Conservation (phyloP, 2,329 filamentous ascomycete species). For the Scedosporium boydii region DNA sequence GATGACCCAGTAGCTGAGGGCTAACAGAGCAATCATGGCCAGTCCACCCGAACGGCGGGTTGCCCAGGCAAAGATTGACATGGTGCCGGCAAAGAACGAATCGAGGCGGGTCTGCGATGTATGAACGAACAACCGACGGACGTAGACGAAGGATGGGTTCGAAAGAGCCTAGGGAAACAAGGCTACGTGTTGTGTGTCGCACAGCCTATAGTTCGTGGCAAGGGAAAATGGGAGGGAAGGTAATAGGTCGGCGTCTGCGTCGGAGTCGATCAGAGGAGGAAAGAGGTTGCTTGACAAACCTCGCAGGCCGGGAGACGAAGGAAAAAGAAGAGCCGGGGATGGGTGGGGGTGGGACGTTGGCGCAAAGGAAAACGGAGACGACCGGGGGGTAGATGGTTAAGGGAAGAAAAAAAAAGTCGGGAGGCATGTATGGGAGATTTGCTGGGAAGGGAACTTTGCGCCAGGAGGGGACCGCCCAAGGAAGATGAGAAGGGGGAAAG, state of each 20-base stretch:
- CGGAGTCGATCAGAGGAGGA: slow-evolving; percentile 5
- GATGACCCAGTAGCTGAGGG: slow-evolving; percentile 46
- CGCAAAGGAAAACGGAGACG: neutral
- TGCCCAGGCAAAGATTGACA: slow-evolving; percentile 46
- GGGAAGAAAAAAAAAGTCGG: neutral
- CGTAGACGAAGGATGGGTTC: slow-evolving; percentile 1
- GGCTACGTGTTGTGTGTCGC: neutral
- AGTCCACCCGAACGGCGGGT: slow-evolving; percentile 44
- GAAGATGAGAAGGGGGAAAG: neutral
- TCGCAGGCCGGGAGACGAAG: neutral
- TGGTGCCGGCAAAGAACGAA: slow-evolving; percentile 18
- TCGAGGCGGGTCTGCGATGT: slow-evolving; percentile 1
- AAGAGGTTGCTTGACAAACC: slow-evolving; percentile 2
- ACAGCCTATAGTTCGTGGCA: neutral
- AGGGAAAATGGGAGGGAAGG: neutral
- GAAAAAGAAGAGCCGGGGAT: neutral
- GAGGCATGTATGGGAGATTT: neutral
- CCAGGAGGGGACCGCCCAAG: neutral
- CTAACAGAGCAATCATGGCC: slow-evolving; percentile 39
- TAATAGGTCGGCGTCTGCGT: neutral
- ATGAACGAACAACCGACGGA: slow-evolving; percentile 2
- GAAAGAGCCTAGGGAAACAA: neutral
- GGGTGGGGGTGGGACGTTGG: neutral
- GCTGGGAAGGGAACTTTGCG: neutral
- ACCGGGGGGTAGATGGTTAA: neutral